Base-by-base conservation (phyloP, 768 basidiomycete genomes). In the Hericium erinaceus region DNA sequence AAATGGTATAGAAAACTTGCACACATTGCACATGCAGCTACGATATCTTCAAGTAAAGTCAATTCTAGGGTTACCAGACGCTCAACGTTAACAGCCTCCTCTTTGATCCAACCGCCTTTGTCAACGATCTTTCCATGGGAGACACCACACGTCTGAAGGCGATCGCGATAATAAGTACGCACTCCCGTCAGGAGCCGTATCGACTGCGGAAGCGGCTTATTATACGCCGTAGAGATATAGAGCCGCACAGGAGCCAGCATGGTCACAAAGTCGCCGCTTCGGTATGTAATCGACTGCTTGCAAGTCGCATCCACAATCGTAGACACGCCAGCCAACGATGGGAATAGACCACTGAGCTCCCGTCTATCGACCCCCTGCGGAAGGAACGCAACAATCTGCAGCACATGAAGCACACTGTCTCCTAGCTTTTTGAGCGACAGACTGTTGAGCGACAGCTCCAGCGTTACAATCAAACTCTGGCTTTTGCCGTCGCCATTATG, bases 11-110 rank as follows among this genome's bases (percentile, higher is more conserved):
- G 4, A 9, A 33, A 5, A 9, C 28, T 33, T 33, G 28, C 4
- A 33, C 28, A 33, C 28, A 33, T 33, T 6, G 3, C 28, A 6
- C 28, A 33, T 33, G 28, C 28, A 33, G 7, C 4, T 2, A 33
- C 7, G 73, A 76, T 79, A 66, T 64, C 57, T 65, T 63, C 26
- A 22, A 38, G 38, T 38, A 59, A 48, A 53, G 41, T 48, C 44
- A n/a, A 26, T 10, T 40, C 41, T 1, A 44, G 6, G 11, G 9
- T 18, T 11, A 44, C 18, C 6, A 44, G 6, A 3, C 12, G 41
- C 12, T 44, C 41, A 13, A 44, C 18, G 18, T 44, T 44, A 11
- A 44, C 8, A 11, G 6, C 41, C 11, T 44, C 41, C 12, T 4
- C 18, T 3, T 2, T 44, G 6, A 44, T 44, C 41, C 41, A 44